These are phyloP conservation scores for Lipomyces oligophaga DNA, from an alignment of 805 yeast species.

Conservation along the genomic window DNA sequence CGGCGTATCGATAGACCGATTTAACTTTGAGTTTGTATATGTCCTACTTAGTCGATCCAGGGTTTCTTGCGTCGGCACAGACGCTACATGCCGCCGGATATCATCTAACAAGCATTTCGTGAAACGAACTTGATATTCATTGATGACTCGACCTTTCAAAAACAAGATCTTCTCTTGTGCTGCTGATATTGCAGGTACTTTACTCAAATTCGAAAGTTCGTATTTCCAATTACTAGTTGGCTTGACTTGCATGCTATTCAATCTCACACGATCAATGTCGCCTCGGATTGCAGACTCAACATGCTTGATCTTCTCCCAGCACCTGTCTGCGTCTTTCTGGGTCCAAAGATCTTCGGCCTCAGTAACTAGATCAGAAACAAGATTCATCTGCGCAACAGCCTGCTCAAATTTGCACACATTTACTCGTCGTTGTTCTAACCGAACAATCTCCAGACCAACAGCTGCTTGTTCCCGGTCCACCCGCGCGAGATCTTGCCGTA, in stretches of 20 bases:
- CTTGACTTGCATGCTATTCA: slow-evolving; percentile 1
- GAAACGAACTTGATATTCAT: slow-evolving; percentile 59
- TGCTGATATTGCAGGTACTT: slow-evolving; percentile 49
- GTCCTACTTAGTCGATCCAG: slow-evolving; percentile 46
- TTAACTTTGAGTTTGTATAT: slow-evolving; percentile 29
- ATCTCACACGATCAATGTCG: slow-evolving; percentile 27
- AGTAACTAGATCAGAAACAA: slow-evolving; percentile 46
- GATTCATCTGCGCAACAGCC: slow-evolving; percentile 52
- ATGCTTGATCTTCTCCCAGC: slow-evolving; percentile 56
- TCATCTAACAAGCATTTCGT: slow-evolving; percentile 56
- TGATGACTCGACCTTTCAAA: slow-evolving; percentile 63
- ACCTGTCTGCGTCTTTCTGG: slow-evolving; percentile 45
- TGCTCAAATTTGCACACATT: slow-evolving; percentile 64
- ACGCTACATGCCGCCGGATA: slow-evolving; percentile 53
- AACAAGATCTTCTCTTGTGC: slow-evolving; percentile 52
- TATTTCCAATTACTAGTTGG: slow-evolving; percentile 30
- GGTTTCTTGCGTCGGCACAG: slow-evolving; percentile 48
- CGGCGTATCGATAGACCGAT: slow-evolving; percentile 6
- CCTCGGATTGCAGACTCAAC: slow-evolving; percentile 61
- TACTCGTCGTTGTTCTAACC: slow-evolving; percentile 49
- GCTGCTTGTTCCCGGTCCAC: slow-evolving; percentile 51
- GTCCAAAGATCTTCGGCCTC: slow-evolving; percentile 48
- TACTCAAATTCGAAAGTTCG: slow-evolving; percentile 43
- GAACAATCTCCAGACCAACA: slow-evolving; percentile 49
- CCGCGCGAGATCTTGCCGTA: slow-evolving; percentile 46